Percentiles rank a stretch among this genome's conserved stretches.
These are phyloP conservation scores for Colletotrichum sp. DNA, from an alignment of 2,329 filamentous ascomycete genomes.

Conservation along the genomic window DNA sequence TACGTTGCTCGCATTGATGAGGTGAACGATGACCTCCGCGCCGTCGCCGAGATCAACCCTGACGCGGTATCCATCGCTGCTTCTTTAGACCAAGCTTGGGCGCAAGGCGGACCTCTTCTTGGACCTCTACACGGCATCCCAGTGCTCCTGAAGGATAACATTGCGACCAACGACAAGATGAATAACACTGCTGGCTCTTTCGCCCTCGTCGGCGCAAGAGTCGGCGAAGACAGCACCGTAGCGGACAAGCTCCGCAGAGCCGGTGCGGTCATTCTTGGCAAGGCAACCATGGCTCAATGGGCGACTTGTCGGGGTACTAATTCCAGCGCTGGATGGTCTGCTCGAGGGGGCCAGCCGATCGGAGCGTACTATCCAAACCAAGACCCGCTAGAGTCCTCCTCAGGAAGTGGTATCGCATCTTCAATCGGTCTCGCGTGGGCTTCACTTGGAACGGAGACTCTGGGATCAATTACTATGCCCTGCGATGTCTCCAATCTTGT, in stretches of 20 bases:
- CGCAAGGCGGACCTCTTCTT: constrained; percentile 12
- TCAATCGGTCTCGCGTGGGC: constrained; percentile 60
- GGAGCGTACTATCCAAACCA: constrained; percentile 66
- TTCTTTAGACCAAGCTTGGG: constrained; percentile 33
- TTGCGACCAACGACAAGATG: constrained; percentile 67
- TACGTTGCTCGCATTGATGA: constrained; percentile 36
- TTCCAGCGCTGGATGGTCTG: constrained; percentile 67
- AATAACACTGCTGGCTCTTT: constrained; percentile 69
- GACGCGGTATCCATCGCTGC: constrained; percentile 43
- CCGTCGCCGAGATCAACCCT: constrained; percentile 38
- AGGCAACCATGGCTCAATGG: constrained; percentile 70
- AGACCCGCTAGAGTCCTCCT: constrained; percentile 66
- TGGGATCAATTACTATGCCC: constrained; percentile 67
- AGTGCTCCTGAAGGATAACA: constrained; percentile 71
- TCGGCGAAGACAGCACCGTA: constrained; percentile 61
- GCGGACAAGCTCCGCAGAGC: constrained; percentile 63
- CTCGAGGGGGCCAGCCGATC: constrained; percentile 65
- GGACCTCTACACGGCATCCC: constrained; percentile 64
- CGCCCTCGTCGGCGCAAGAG: constrained; percentile 63
- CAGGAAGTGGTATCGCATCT: constrained; percentile 64
- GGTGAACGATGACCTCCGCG: constrained; percentile 29
- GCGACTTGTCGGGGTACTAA: constrained; percentile 65
- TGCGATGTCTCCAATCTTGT: constrained; percentile 62
- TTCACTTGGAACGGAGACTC: constrained; percentile 55
- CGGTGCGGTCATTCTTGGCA: constrained; percentile 70